Conservation (phyloP, 1,139 yeast species). For the Debaryomyces sp. region DNA sequence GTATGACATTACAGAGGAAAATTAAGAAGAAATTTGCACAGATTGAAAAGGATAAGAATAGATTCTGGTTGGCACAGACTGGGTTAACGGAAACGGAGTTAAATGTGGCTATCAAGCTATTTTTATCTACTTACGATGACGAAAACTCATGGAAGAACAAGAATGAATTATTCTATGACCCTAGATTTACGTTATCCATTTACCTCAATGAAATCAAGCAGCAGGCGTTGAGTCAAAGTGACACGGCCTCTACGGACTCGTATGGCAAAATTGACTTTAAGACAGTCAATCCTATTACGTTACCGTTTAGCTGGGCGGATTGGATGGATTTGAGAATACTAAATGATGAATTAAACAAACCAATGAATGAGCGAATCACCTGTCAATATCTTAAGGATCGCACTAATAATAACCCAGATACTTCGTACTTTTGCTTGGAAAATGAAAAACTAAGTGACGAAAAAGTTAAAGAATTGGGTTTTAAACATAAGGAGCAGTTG, state of each 20-base stretch:
- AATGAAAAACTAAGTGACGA: conserved; percentile 21
- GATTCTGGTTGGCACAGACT: conserved; percentile 28
- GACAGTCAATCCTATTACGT: conserved; percentile 21
- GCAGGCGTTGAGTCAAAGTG: conserved; percentile 15
- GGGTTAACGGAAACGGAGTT: conserved; percentile 20
- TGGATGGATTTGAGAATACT: conserved; percentile 29
- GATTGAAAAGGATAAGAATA: conserved; percentile 18
- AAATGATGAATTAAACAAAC: conserved; percentile 22
- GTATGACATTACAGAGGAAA: conserved; percentile 10
- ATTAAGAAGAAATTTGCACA: conserved; percentile 15
- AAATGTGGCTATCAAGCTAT: conserved; percentile 14
- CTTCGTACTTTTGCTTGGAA: conserved; percentile 25
- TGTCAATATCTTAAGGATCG: conserved; percentile 25
- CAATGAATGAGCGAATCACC: conserved; percentile 19
- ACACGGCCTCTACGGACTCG: background rate
- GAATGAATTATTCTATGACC: conserved; percentile 35
- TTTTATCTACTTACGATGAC: conserved; percentile 18
- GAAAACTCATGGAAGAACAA: conserved; percentile 22
- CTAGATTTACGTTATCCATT: conserved; percentile 41
- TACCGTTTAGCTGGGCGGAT: conserved; percentile 35
- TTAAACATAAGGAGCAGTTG: conserved; percentile 22
- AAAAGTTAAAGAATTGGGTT: conserved; percentile 25
- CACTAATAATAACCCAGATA: conserved; percentile 23
- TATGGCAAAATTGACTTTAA: conserved; percentile 13
- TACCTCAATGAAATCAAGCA: conserved; percentile 31